phyloP scores from a whole-genome alignment of 129 eudicot genomes.

The Erigeron canadensis region DNA sequence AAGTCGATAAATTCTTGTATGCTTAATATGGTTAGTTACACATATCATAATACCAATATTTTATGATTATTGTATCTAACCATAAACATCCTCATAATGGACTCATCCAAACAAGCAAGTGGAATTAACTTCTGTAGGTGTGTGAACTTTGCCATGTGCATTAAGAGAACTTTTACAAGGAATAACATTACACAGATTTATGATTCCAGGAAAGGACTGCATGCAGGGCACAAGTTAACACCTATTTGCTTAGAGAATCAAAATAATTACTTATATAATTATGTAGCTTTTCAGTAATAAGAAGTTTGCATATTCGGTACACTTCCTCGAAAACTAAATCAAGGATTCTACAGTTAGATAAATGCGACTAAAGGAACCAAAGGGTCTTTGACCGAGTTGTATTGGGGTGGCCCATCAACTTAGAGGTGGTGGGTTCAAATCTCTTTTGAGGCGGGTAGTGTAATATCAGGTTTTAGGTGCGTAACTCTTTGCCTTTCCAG shows the following conservation, averaged over 20 bases:
- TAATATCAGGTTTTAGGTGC: no score
- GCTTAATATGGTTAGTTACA: background rate
- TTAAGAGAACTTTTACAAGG: no score
- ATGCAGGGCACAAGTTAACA: slow-evolving; percentile 5
- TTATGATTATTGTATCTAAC: background rate
- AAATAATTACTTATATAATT: background rate
- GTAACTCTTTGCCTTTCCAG: no score
- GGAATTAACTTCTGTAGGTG: background rate
- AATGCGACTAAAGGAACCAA: no score
- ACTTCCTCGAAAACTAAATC: background rate
- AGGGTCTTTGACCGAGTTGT: no score
- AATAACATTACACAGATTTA: background rate
- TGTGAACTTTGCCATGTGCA: background rate
- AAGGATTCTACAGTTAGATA: slow-evolving; percentile 14
- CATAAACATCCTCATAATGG: background rate
- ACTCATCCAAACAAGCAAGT: background rate
- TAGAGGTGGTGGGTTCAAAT: no score
- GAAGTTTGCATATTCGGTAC: slow-evolving; percentile 10
- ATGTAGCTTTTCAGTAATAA: background rate
- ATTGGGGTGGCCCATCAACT: no score
- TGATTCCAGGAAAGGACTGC: slow-evolving; percentile 1
- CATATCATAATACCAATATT: background rate
- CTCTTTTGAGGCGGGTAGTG: no score
- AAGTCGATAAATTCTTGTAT: no score
- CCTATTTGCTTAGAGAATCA: background rate